These are phyloP conservation scores for Candida broadrunensis DNA, from an alignment of 805 yeast species.

Conservation along the genomic window DNA sequence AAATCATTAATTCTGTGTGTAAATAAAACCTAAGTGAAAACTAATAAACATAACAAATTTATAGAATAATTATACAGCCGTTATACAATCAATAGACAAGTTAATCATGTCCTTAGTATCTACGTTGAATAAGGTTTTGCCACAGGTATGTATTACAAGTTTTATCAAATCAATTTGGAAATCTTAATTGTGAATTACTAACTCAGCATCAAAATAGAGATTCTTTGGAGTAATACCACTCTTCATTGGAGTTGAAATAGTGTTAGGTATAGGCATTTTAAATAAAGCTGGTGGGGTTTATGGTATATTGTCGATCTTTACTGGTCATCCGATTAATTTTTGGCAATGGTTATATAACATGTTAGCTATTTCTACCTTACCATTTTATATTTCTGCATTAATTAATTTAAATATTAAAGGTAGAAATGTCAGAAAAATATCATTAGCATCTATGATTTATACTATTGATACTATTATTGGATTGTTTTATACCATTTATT, in stretches of 20 bases:
- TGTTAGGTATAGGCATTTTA: slow-evolving; percentile 69
- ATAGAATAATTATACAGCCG: too few species aligned
- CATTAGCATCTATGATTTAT: slow-evolving; percentile 63
- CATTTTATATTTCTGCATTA: slow-evolving; percentile 65
- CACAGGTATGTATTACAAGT: slow-evolving; percentile 13
- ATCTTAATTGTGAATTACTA: too few species aligned
- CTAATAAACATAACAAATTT: too few species aligned
- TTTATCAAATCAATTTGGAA: too few species aligned
- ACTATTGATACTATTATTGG: slow-evolving; percentile 66
- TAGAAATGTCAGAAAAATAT: slow-evolving; percentile 58
- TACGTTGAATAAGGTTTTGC: slow-evolving; percentile 9
- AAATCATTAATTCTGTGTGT: too few species aligned
- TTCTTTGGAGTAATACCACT: slow-evolving; percentile 75
- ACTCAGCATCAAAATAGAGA: slow-evolving; percentile 30
- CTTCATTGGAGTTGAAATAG: slow-evolving; percentile 82
- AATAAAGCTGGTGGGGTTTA: slow-evolving; percentile 88
- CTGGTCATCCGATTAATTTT: slow-evolving; percentile 82
- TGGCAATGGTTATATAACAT: slow-evolving; percentile 81
- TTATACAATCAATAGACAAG: too few species aligned
- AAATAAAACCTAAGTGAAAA: too few species aligned
- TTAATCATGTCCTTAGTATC: slow-evolving; percentile 3
- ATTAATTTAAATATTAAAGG: slow-evolving; percentile 30
- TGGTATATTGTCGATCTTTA: slow-evolving; percentile 80
- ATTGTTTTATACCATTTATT: slow-evolving; percentile 67
- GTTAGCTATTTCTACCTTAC: slow-evolving; percentile 58